Evolutionary conservation across 2,329 filamentous ascomycete species (phyloP), one percentile per base, ranked within the genome.

Genomic region (Ascochyta fabae): DNA sequence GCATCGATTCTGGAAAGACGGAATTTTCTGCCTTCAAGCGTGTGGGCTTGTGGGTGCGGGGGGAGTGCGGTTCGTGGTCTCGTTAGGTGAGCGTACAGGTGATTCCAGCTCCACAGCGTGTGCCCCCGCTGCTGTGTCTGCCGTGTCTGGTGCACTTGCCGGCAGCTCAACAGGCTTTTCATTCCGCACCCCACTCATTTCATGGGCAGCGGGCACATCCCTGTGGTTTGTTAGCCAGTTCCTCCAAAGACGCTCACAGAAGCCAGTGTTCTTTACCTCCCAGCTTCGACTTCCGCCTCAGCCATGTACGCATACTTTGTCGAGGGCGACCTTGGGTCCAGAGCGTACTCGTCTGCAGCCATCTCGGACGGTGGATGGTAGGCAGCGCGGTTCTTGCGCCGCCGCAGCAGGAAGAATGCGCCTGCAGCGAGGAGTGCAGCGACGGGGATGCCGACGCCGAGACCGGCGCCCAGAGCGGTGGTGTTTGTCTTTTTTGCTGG

Each of bases 381-480:
- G n/a, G 42, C 27, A 16, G n/a, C 23, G 27, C 33, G 46, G 36
- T 38, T 38, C 16, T 19, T 42, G 31, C 48, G 53, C 22, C 53
- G 47, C 3, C 53, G 47, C 6, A 46, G 38, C 2, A 58, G 38
- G 39, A 55, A 55, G 39, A 58, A 58, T 6, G 43, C 27, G 5
- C 38, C 51, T 7, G 42, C 51, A 16, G 24, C 42, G 24, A 58
- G 19, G 36, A 51, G 46, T 8, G 56, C 56, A 5, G 51, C 41
- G 23, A 44, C 43, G 19, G 51, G 51, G 15, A 58, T 55, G 27
- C 56, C 56, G 6, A 58, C 51, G 12, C 56, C 56, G 2, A 58
- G 43, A 8, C 56, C 56, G 22, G 47, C 47, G n/a, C 51, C 56
- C 2, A 58, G 51, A 38, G 56, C 56, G 16, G 50, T 54, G 12